Conservation (phyloP, 257 asterid genomes). For the Voacanga thouarsii region DNA sequence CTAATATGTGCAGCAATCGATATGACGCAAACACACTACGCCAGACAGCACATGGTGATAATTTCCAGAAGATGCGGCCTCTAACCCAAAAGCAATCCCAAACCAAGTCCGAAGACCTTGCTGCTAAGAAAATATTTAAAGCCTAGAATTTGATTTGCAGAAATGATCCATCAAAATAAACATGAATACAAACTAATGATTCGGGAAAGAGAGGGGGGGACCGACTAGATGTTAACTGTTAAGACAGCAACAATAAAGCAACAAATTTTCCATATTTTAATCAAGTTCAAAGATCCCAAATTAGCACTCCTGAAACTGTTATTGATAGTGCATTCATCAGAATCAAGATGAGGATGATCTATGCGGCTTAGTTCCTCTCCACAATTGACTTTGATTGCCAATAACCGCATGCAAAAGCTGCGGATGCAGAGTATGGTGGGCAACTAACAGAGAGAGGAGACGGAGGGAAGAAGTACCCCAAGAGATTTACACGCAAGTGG, state of each 20-base stretch:
- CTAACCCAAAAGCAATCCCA: neutral
- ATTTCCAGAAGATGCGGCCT: neutral
- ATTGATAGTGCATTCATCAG: neutral
- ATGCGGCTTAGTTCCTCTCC: neutral
- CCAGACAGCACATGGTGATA: neutral
- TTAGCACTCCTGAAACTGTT: neutral
- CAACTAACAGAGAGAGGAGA: neutral
- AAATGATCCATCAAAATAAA: neutral
- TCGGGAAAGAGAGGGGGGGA: neutral
- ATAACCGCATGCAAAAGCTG: neutral
- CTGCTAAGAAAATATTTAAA: neutral
- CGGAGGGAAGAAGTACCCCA: constrained; percentile 54
- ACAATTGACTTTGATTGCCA: neutral
- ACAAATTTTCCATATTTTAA: neutral
- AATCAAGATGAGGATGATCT: neutral
- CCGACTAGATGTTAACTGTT: neutral
- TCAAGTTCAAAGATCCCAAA: neutral
- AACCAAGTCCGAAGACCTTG: neutral
- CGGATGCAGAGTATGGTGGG: neutral
- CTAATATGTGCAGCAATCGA: neutral
- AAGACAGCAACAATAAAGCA: neutral
- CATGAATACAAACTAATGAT: neutral
- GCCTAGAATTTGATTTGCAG: neutral
- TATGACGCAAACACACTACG: neutral
- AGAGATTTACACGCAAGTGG: constrained; percentile 85